Evolutionary conservation across 2,329 filamentous ascomycete genomes (phyloP), one percentile per base, ranked within the genome.

Genomic region (Metarhizium album): DNA sequence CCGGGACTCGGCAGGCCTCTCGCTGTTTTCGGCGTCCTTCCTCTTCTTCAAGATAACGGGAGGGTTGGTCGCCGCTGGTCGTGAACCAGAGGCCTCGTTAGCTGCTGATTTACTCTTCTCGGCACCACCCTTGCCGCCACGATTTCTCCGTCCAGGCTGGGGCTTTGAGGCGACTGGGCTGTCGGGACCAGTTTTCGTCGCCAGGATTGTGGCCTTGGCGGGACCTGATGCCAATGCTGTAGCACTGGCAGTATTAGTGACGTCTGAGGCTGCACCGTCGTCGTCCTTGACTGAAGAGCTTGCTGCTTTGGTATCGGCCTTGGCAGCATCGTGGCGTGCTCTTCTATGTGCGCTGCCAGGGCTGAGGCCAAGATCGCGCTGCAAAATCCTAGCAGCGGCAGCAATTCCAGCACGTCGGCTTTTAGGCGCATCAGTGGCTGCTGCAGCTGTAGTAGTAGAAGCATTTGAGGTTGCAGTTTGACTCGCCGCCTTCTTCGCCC

Each of bases 311-410:
- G 65, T 55, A 42, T 74, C 78, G 1, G 75, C 72, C 63, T 81
- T 80, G 13, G 76, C 74, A 47, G 75, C 76, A 57, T 81, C 76
- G 53, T 78, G 75, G 7, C 79, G 75, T 16, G 78, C 78, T 60
- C 77, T 76, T 52, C 82, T 72, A 62, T 83, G 78, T 14, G 81
- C 78, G 58, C 77, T 80, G 37, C 79, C 79, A 11, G 80, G 78
- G 52, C 78, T 83, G 1, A 86, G 72, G 20, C 82, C 82, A 18
- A 85, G 71, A 54, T 86, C 82, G 33, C 82, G 76, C 62, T 84
- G 81, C 18, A 86, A 60, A 49, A 86, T 80, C 16, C 80, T 75
- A 11, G 82, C 81, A 11, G 82, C 81, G 8, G 80, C 78, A 29
- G 80, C 74, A 48, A 84, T 82, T n/a, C 75, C 78, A 5, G 76